Conservation (phyloP, 108 stramenopile genomes). For the Parietichytrium sp. region DNA sequence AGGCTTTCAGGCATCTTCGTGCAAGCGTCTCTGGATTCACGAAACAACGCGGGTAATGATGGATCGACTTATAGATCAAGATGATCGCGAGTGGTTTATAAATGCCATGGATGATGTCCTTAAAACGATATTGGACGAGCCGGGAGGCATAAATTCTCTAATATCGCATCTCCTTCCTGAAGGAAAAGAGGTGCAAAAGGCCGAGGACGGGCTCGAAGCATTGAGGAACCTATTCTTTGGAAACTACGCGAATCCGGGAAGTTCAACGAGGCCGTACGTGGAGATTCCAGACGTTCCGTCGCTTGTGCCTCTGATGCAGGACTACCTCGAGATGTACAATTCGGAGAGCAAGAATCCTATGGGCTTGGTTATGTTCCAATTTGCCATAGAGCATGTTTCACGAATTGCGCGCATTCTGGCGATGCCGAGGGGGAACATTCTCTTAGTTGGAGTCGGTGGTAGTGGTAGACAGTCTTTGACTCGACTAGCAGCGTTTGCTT, state of each 20-base stretch:
- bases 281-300: slow-evolving; percentile 53
- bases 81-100: slow-evolving; percentile 42
- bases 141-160: background rate
- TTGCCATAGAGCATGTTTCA: slow-evolving; percentile 43
- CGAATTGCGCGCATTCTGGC: slow-evolving; percentile 43
- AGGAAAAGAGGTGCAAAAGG: background rate
- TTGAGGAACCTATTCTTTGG: slow-evolving; percentile 49
- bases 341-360: slow-evolving; percentile 61
- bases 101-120: background rate
- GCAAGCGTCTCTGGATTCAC: slow-evolving; percentile 50
- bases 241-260: slow-evolving; percentile 52
- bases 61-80: slow-evolving; percentile 45
- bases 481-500: slow-evolving; percentile 34
- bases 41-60: slow-evolving; percentile 49
- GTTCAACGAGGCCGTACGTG: slow-evolving; percentile 48
- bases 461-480: slow-evolving; percentile 28
- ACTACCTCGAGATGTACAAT: slow-evolving; percentile 62
- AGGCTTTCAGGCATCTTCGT: background rate
- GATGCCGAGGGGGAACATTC: slow-evolving; percentile 41
- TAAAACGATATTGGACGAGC: slow-evolving; percentile 11
- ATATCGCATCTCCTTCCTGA: background rate
- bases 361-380: slow-evolving; percentile 54
- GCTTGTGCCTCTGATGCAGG: slow-evolving; percentile 55
- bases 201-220: slow-evolving; percentile 46
- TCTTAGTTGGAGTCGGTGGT: slow-evolving; percentile 44